phyloP scores from a whole-genome alignment of 2,329 filamentous ascomycete genomes.

The Cladosporium phlei region DNA sequence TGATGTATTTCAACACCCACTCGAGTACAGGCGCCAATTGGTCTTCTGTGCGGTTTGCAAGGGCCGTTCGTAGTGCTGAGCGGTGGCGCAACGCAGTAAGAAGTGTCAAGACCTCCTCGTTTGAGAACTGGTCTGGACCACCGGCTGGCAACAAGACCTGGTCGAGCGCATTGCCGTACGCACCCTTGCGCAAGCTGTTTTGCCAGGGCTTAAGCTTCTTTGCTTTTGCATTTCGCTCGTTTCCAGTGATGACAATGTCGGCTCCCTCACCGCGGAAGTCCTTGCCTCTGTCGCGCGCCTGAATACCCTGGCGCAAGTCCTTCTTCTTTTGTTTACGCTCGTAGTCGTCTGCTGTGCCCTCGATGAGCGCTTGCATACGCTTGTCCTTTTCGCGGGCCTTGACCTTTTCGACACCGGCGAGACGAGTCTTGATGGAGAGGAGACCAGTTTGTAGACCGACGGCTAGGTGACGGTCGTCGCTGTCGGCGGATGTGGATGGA shows the following conservation, averaged over 20 bases:
- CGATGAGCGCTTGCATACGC: conserved; percentile 77
- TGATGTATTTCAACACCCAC: conserved; percentile 77
- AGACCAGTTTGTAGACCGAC: conserved; percentile 93
- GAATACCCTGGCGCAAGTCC: conserved; percentile 56
- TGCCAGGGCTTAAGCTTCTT: conserved; percentile 75
- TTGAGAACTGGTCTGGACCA: conserved; percentile 19
- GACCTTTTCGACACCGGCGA: conserved; percentile 75
- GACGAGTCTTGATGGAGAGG: conserved; percentile 83
- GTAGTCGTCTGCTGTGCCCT: conserved; percentile 71
- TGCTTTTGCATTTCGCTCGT: conserved; percentile 55
- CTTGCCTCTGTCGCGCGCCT: conserved; percentile 58
- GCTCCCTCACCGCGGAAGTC: conserved; percentile 80
- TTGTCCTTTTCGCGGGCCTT: conserved; percentile 71
- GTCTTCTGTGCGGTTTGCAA: conserved; percentile 75
- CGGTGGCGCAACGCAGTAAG: conserved; percentile 83
- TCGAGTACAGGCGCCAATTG: conserved; percentile 75
- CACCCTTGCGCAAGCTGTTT: conserved; percentile 68
- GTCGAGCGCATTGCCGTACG: conserved; percentile 75
- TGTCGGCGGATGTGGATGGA: conserved; percentile 54
- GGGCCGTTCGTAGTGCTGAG: conserved; percentile 73
- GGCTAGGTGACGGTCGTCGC: conserved; percentile 84
- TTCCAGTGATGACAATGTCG: conserved; percentile 81
- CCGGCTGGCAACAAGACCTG: conserved; percentile 53
- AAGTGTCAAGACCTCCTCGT: conserved; percentile 60
- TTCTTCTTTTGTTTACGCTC: conserved; percentile 66